Evolutionary conservation across 768 basidiomycete genomes (phyloP).

Genomic region (Holtermannia corniformis): DNA sequence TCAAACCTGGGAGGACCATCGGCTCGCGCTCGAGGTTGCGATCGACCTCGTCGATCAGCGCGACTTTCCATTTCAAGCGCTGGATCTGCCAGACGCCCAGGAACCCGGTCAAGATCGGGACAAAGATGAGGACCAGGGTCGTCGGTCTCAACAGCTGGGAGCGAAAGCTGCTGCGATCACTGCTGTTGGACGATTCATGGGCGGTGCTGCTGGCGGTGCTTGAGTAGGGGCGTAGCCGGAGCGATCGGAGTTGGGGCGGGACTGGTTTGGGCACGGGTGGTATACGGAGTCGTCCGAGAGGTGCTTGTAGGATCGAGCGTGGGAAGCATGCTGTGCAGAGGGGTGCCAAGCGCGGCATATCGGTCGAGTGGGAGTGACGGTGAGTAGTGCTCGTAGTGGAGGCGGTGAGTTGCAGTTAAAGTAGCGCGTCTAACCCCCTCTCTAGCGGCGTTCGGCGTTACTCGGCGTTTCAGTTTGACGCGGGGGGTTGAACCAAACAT

Average conservation of each 20-base stretch:
- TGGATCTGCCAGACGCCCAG: slow-evolving; percentile 92
- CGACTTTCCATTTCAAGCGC: slow-evolving; percentile 88
- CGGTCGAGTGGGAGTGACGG: background rate
- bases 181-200: background rate
- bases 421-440: background rate
- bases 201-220: background rate
- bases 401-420: background rate
- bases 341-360: background rate
- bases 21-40: slow-evolving; percentile 74
- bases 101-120: slow-evolving; percentile 81
- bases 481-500: background rate
- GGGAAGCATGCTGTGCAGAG: background rate
- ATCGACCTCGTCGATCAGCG: slow-evolving; percentile 85
- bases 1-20: slow-evolving; percentile 64
- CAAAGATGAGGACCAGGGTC: slow-evolving; percentile 56
- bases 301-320: too few species aligned
- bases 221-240: background rate
- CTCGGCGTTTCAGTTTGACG: background rate
- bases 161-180: background rate
- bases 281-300: too few species aligned
- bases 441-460: background rate
- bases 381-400: too few species aligned
- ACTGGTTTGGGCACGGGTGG: too few species aligned
- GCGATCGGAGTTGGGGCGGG: too few species aligned
- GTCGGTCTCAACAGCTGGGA: slow-evolving; percentile 23